Base-by-base conservation (phyloP, 106 monocot species). In the Dendrobium nobile region DNA sequence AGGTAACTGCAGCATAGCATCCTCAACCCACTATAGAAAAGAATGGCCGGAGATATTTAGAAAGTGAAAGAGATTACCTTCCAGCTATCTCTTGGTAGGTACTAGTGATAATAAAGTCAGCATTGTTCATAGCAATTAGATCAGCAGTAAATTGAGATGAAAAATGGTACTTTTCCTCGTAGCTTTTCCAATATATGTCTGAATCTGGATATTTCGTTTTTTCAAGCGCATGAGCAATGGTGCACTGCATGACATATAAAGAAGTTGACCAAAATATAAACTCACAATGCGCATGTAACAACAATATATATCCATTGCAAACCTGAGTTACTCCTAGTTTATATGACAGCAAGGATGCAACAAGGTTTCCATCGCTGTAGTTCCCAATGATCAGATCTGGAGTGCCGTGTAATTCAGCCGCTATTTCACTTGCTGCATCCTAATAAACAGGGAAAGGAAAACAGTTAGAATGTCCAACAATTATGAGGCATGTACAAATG, bases 81-180 rank as follows among this genome's bases (percentile, higher is more conserved):
- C 96, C 96, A 26, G 96, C 96, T 80, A 97, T 97, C 88, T 97
- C 96, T 87, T 97, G 96, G 79, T 94, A 97, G 56, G 96, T 97
- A 82, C 96, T 97, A 15, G 96, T 94, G 77, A 97, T 92, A 55
- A 97, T 97, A 80, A 97, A 94, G 85, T 97, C 94, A n/a, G 96
- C 90, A 84, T 88, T 86, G 80, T 97, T 97, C 96, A 97, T 97
- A 7, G 96, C 92, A 77, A 97, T 90, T 77, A 97, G 41, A 85
- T 97, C 96, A 65, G 96, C 94, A 75, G 96, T 97, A 80, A 97
- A 94, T 82, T 97, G 96, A 73, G 94, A 97, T 28, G 94, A 94
- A 72, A 97, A 97, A 85, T 97, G 94, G 87, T 94, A 94, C 79
- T 94, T 92, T 20, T 92, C 88, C 47, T 97, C 96, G 41, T 82